Evolutionary conservation across 441 rosid genomes (phyloP).

Genomic region (Euphorbia celastroides): DNA sequence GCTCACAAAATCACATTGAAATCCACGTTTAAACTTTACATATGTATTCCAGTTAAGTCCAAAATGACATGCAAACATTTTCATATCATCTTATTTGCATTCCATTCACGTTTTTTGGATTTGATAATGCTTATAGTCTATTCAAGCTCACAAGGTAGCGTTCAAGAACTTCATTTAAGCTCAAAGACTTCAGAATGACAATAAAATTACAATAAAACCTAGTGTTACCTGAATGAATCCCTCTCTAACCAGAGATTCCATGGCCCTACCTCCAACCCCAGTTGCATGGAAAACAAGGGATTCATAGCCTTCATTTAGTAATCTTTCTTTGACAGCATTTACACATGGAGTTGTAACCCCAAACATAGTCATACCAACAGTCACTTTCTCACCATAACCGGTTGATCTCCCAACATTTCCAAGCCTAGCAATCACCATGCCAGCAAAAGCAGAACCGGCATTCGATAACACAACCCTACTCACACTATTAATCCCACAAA

Average conservation of each 20-base stretch:
- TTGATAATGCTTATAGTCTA: not conserved
- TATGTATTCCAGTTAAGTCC: not conserved
- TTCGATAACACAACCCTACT: conserved; percentile 73
- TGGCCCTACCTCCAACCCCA: conserved; percentile 88
- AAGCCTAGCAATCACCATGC: conserved; percentile 73
- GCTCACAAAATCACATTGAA: not conserved
- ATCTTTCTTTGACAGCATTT: conserved; percentile 53
- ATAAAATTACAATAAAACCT: not conserved
- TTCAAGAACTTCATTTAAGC: not conserved
- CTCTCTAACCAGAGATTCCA: conserved; percentile 77
- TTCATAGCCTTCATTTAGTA: conserved; percentile 65
- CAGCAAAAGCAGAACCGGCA: conserved; percentile 85
- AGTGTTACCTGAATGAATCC: conserved; percentile 70
- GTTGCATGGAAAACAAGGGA: conserved; percentile 89
- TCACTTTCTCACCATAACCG: conserved; percentile 24
- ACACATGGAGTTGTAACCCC: conserved; percentile 92
- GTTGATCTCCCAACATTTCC: conserved; percentile 17
- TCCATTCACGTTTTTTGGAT: not conserved
- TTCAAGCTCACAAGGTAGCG: not conserved
- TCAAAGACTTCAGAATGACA: not conserved
- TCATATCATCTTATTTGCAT: not conserved
- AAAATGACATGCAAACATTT: not conserved
- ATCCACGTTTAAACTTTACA: not conserved
- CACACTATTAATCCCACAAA: conserved; percentile 83
- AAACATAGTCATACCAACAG: conserved; percentile 89